Evolutionary conservation across 2,329 filamentous ascomycete species (phyloP).

Genomic region (Pseudogymnoascus sp.): DNA sequence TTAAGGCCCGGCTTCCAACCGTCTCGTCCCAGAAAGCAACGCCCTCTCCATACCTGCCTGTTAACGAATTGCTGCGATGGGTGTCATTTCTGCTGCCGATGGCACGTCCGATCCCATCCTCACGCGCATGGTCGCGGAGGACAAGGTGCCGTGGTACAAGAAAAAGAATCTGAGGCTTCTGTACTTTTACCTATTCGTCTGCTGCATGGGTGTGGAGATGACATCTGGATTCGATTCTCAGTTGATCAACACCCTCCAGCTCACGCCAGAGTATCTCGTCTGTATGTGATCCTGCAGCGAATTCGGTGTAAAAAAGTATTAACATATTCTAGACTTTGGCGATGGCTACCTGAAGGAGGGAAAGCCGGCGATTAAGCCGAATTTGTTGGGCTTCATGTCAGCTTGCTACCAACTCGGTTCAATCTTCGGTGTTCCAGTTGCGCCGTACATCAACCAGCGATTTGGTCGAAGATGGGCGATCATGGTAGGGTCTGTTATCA

Average conservation of each 20-base stretch:
- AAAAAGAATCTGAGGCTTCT: conserved; percentile 35
- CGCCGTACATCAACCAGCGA: conserved; percentile 45
- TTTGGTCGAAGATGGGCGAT: conserved; percentile 49
- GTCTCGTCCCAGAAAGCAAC: conserved; percentile 1
- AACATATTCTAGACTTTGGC: conserved; percentile 18
- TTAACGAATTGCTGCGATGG: conserved; percentile 9
- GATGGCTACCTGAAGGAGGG: background rate
- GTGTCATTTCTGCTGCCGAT: background rate
- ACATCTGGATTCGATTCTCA: conserved; percentile 50
- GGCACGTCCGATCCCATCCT: conserved; percentile 33
- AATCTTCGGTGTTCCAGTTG: conserved; percentile 47
- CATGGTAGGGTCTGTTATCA: conserved; percentile 48
- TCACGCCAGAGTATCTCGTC: conserved; percentile 18
- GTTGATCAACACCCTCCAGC: conserved; percentile 41
- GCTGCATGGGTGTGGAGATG: conserved; percentile 49
- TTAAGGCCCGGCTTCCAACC: background rate
- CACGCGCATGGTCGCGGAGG: conserved; percentile 36
- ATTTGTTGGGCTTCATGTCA: conserved; percentile 43
- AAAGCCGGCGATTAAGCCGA: conserved; percentile 27
- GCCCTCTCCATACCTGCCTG: background rate
- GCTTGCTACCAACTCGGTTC: conserved; percentile 52
- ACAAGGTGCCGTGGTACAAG: conserved; percentile 35
- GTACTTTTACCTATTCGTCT: conserved; percentile 38
- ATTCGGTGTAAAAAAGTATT: background rate
- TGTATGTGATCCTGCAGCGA: background rate